A percentile compares a stretch with the other conserved stretches of the same genome.
Evolutionary conservation across 768 basidiomycete species (phyloP).

Genomic region (Mycena amicta): DNA sequence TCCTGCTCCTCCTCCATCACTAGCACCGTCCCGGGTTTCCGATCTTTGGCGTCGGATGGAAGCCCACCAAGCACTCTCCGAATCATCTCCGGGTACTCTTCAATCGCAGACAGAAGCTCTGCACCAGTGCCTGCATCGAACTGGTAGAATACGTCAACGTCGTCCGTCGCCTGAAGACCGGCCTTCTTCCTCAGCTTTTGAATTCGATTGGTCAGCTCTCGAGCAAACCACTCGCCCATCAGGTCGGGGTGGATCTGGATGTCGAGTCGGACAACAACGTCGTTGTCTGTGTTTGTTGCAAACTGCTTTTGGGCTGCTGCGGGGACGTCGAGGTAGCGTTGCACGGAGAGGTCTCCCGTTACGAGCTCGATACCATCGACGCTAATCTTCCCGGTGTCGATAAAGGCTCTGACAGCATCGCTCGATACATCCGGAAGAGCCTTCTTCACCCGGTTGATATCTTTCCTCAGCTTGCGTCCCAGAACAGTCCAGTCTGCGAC

Average conservation of each 20-base stretch:
- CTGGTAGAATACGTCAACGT: conserved; percentile 83
- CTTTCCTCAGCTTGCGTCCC: conserved; percentile 91
- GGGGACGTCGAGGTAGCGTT: conserved; percentile 86
- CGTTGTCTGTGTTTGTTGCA: conserved; percentile 88
- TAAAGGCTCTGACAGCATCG: conserved; percentile 79
- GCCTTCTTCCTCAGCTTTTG: conserved; percentile 97
- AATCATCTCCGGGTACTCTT: conserved; percentile 69
- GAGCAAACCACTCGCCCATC: conserved; percentile 82
- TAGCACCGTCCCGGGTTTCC: conserved; percentile 48
- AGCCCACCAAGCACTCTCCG: conserved; percentile 72
- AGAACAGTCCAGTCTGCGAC: conserved; percentile 95
- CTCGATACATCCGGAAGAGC: conserved; percentile 81
- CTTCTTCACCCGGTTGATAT: conserved; percentile 85
- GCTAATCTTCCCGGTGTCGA: conserved; percentile 70
- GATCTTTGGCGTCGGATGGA: conserved; percentile 61
- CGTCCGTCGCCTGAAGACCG: conserved; percentile 92
- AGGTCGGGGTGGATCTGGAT: conserved; percentile 86
- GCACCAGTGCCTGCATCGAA: conserved; percentile 71
- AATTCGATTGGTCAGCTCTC: conserved; percentile 89
- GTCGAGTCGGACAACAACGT: conserved; percentile 93
- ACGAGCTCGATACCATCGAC: conserved; percentile 91
- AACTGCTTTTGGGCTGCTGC: conserved; percentile 61
- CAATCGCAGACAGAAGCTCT: conserved; percentile 66
- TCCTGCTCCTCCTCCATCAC: conserved; percentile 89
- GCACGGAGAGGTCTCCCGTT: conserved; percentile 88